phyloP scores from a whole-genome alignment of 208 protist species.

The Leishmania mexicana region DNA sequence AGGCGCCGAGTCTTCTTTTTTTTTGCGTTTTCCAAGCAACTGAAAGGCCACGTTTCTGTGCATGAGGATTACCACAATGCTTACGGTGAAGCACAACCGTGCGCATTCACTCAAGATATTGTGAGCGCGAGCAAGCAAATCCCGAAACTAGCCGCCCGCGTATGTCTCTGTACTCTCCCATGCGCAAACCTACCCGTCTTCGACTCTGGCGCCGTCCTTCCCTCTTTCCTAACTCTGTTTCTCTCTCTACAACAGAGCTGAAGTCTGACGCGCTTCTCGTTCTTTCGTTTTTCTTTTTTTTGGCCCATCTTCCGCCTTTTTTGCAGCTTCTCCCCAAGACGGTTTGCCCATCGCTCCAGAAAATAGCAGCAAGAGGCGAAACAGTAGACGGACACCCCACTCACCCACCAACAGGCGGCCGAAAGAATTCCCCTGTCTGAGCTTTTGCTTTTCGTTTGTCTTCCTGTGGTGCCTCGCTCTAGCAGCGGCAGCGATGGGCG shows the following conservation, averaged over 20 bases:
- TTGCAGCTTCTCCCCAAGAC: not conserved
- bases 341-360: not conserved
- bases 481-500: slow-evolving; percentile 22
- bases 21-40: not conserved
- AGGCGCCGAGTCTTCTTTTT: not conserved
- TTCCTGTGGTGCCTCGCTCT: not conserved
- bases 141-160: not conserved
- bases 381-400: not conserved
- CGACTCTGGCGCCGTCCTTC: not conserved
- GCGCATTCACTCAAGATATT: not conserved
- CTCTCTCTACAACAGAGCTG: not conserved
- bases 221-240: not conserved
- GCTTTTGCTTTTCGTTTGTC: not conserved
- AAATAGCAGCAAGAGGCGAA: not conserved
- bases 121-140: not conserved
- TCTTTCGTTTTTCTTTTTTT: not conserved
- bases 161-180: not conserved
- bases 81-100: not conserved
- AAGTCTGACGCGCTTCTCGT: slow-evolving; percentile 2
- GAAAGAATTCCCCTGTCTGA: not conserved
- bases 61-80: not conserved
- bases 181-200: not conserved
- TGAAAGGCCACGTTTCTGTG: not conserved
- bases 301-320: not conserved
- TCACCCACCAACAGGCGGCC: not conserved